phyloP scores from a whole-genome alignment of 208 protist genomes.

The Leishmania guyanensis region DNA sequence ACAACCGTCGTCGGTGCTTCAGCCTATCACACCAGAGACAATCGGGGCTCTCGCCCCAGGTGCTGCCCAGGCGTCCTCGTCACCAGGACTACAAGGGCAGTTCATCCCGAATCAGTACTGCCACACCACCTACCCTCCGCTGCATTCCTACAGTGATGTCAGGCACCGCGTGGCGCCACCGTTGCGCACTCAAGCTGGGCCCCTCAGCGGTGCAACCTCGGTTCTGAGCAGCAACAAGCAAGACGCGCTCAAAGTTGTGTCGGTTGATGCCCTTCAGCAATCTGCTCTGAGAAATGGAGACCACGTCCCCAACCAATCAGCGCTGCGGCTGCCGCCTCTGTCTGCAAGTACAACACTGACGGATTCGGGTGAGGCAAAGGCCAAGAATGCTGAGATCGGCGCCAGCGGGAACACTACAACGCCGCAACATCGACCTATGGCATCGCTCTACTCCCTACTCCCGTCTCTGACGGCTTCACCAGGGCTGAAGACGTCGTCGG shows the following conservation, averaged over 20 bases:
- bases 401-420: neutral
- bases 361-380: too few relatives aligned
- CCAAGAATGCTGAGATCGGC: neutral
- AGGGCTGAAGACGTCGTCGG: too few relatives aligned
- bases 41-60: neutral
- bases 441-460: constrained; percentile 14
- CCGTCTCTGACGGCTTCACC: constrained; percentile 4
- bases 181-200: neutral
- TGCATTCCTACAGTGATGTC: neutral
- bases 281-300: neutral
- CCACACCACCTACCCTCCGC: neutral
- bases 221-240: neutral
- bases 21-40: neutral
- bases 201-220: neutral
- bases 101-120: neutral
- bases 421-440: neutral
- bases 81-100: neutral
- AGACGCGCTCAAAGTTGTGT: constrained; percentile 6
- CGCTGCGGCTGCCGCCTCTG: neutral
- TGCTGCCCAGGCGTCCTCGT: neutral
- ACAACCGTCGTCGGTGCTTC: neutral
- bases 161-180: neutral
- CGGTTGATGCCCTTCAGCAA: constrained; percentile 4
- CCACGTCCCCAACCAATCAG: too few relatives aligned
- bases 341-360: neutral